Percentiles rank a stretch among this genome's conserved stretches.
phyloP scores from a whole-genome alignment of 208 protist species.

The Balamuthia mandrillaris region DNA sequence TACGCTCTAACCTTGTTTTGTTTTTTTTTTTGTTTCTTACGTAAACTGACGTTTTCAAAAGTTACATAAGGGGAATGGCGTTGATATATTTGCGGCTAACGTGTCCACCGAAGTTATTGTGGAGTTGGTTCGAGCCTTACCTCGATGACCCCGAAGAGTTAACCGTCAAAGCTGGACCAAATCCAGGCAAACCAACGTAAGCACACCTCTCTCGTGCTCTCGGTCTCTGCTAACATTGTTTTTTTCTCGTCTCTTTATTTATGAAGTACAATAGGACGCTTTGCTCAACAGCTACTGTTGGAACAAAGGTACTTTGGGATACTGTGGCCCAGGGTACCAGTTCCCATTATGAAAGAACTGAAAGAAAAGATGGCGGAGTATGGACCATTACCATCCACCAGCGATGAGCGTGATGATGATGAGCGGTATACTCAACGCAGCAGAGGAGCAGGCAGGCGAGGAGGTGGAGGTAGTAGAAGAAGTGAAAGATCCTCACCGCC shows the following conservation, averaged over 20 bases:
- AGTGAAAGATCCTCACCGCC: not conserved
- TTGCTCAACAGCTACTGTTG: conserved; percentile 40
- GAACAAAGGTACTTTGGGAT: conserved; percentile 44
- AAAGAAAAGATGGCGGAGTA: conserved; percentile 40
- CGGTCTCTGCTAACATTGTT: not conserved
- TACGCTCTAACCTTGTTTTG: not conserved
- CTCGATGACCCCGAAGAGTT: conserved; percentile 49
- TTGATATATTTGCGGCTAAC: conserved; percentile 53
- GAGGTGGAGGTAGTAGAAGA: not conserved
- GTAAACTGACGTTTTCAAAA: not conserved
- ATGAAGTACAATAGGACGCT: conserved; percentile 39
- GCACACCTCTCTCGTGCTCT: not conserved
- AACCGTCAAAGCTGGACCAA: not conserved
- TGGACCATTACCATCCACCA: not conserved
- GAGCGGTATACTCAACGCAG: not conserved
- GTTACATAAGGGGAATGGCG: conserved; percentile 46
- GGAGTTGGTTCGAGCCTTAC: conserved; percentile 45
- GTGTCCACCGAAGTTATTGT: conserved; percentile 35
- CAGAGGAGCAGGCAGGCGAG: not conserved
- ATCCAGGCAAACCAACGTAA: conserved; percentile 28
- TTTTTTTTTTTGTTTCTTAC: not conserved
- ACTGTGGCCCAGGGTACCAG: conserved; percentile 54
- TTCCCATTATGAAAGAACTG: conserved; percentile 43
- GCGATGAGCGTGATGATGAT: not conserved
- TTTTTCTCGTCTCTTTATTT: not conserved